Base-by-base conservation (phyloP, 164 flowering plant genomes). In the Piper betle region DNA sequence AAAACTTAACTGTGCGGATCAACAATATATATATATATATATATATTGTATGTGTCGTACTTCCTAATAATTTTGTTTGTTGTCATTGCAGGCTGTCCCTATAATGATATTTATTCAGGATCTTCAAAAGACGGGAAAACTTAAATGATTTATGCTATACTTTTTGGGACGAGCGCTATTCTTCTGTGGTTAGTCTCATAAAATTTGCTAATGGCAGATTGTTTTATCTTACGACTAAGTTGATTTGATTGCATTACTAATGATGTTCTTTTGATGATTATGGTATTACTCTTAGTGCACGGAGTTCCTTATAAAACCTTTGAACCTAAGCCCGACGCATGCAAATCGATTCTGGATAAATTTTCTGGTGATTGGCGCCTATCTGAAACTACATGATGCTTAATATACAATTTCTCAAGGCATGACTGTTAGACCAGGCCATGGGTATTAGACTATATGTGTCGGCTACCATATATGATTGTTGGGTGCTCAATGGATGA, bases 101-200 rank as follows among this genome's bases (percentile, higher is more conserved):
- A 83, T 87, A 73, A 84, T 81, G 72, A 53, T 75, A 69, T 79
- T 88, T 5, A 66, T 93, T 59, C 85, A 86, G 38, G 89, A 81
- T 39, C 88, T 93, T 10, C 70, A 72, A 57, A 71, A 73, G 57
- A 85, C 89, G 1, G 83, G 82, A 54, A 77, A 78, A 66, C 90
- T 90, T 53, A n/a, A 81, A 82, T 68, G 87, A 79, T 71, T 18
- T 84, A 6, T 77, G 61, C 53, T 90, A 81, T 60, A 84, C 97
- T 5, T 93, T 74, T 66, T 87, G 96, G 97, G 80, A 90, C 64
- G 99, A 93, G 71, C 63, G 79, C 66, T 84, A 74, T 69, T 81
- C 94, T 25, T 82, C 97, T 48, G 87, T 80, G 96, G 99, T 88
- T 40, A 40, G 70, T 64, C 25, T 56, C 68, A 33, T 7, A 8